These are phyloP conservation scores for Stevia rebaudiana DNA, from an alignment of 140 eudicot species.

Conservation along the genomic window DNA sequence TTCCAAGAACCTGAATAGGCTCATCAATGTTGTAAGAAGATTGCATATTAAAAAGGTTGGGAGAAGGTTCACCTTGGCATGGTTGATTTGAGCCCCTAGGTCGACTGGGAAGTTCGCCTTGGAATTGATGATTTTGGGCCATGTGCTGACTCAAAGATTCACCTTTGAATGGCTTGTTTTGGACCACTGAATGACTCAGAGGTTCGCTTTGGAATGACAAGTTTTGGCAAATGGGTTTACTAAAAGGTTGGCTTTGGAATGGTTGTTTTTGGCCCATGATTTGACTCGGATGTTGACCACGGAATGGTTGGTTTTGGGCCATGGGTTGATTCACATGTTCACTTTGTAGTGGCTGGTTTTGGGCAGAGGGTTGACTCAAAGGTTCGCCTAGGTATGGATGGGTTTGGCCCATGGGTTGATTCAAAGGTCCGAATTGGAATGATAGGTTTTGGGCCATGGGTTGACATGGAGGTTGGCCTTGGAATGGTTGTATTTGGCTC, in stretches of 20 bases:
- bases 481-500: not conserved
- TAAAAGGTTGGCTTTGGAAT: not conserved
- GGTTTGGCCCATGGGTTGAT: not conserved
- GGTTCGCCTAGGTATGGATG: not conserved
- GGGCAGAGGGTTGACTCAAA: not conserved
- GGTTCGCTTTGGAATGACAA: not conserved
- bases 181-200: not conserved
- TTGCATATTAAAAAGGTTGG: not conserved
- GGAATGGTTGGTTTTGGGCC: not conserved
- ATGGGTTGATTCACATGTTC: not conserved
- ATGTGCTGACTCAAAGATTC: not conserved
- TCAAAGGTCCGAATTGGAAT: not conserved
- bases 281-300: not conserved
- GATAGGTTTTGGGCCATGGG: not conserved
- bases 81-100: not conserved
- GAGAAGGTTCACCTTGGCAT: not conserved
- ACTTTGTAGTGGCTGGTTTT: not conserved
- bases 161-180: not conserved
- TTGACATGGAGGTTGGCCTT: not conserved
- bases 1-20: not conserved
- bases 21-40: not conserved
- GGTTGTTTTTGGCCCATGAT: not conserved
- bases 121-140: not conserved
- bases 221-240: not conserved
- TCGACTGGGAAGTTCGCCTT: not conserved